Evolutionary conservation across 2,329 filamentous ascomycete species (phyloP), one percentile per base, ranked within the genome.

Genomic region (Fusarium phyllophilum): DNA sequence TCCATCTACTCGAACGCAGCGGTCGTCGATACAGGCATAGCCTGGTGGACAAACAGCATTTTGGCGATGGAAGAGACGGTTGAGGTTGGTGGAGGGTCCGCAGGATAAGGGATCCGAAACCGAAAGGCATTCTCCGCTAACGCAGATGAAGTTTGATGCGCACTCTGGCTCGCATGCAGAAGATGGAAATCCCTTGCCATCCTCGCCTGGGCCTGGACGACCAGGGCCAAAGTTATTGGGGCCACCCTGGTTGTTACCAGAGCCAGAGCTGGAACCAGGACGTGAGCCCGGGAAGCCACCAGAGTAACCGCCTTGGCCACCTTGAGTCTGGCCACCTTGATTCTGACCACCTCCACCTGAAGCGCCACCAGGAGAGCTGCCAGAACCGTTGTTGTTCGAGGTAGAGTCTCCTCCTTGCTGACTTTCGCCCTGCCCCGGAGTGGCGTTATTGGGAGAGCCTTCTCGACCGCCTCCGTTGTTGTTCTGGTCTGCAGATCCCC

Each of bases 11-110:
- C 29, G 42, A 6, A 68, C 62, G 18, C 74, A 76, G 1, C 46
- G 39, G 15, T 67, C 65, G 6, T 72, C 42, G 15, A 76, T 59
- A 20, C 74, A 77, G 6, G 62, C 66, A 34, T 64, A 62, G 1
- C 66, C 66, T 39, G 49, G 13, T 12, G 51, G 42, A 14, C 75
- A 77, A 13, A 48, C 48, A 36, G 31, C 24, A 2, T 31, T 41
- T 44, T 72, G 72, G 1, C 72, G 72, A 38, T 61, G 59, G 24
- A 70, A 39, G 11, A 74, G 39, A 2, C 55, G 67, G 26, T 41
- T 18, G 12, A 54, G 24, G 13, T 39, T 44, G 20, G 31, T n/a
- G 11, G 68, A 46, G 5, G 59, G 41, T 1, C 58, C 65, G 13
- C 72, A 75, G 0, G 68, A 51, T 3, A 55, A 38, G 29, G 72